Evolutionary conservation across 805 yeast species (phyloP), one percentile per base, ranked within the genome.

Genomic region (Starmera pachycereana): DNA sequence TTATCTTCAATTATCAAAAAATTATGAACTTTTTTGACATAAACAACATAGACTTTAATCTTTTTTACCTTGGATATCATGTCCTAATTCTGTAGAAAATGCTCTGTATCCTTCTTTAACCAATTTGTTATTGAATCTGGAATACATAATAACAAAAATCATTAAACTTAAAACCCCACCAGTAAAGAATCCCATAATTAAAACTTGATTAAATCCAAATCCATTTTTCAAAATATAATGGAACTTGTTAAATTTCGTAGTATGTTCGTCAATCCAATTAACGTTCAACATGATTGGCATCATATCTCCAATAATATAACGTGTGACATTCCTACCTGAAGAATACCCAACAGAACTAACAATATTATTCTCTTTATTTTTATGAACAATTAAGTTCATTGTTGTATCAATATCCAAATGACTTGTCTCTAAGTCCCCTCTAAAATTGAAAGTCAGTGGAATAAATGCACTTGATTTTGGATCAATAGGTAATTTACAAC

Each of bases 331-430:
- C 8, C 75, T 66, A n/a, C 82, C 74, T 6, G 82, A 63, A 10
- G 81, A 68, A 62, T 73, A 79, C 3, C 76, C 81, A 30, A 72
- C 57, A 2, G 78, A 76, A 35, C 78, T 68, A 16, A 81, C 60
- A 10, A 79, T 59, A 41, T 61, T 60, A 22, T 47, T 51, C 6
- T 55, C 48, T 8, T 46, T 38, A 32, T 47, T 48, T 12, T 44
- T 42, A 25, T 53, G 76, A 64, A 77, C 56, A 3, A 79, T 43
- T 12, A 79, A 62, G 50, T 79, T 81, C 52, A 81, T 36, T 29
- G 65, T 55, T 8, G 73, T 62, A 52, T 82, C 88, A 36, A 81
- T 59, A 48, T 82, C 88, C 43, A 82, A 60, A 59, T 82, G 89
- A 33, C 79, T 69, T 35, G 77, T 78, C 48, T 76, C 76, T 32